Evolutionary conservation across 1,284 basidiomycete genomes (phyloP).

Genomic region (Chondrostereum purpureum): DNA sequence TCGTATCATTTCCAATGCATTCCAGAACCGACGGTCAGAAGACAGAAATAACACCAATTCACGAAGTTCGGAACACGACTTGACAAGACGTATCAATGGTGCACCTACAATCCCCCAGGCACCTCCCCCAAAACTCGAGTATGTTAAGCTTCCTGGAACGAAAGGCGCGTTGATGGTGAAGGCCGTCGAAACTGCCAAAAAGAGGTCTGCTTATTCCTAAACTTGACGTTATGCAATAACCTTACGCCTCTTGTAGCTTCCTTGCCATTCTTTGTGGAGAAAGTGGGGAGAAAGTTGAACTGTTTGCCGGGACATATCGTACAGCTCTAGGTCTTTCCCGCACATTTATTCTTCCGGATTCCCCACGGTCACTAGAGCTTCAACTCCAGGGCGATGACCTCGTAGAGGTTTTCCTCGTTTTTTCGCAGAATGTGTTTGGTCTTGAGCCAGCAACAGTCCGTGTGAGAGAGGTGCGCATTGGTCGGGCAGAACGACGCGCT

Average conservation of each 20-base stretch:
- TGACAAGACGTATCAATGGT: constrained; percentile 24
- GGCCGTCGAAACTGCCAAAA: constrained; percentile 79
- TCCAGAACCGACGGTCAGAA: constrained; percentile 51
- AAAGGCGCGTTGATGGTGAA: constrained; percentile 78
- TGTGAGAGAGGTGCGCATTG: constrained; percentile 85
- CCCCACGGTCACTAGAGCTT: constrained; percentile 76
- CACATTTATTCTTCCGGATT: constrained; percentile 85
- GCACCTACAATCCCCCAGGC: constrained; percentile 37
- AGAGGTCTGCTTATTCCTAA: constrained; percentile 70
- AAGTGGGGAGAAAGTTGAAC: constrained; percentile 84
- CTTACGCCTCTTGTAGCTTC: constrained; percentile 50
- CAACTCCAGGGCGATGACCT: constrained; percentile 88
- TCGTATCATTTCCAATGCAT: constrained; percentile 61
- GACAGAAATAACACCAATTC: constrained; percentile 36
- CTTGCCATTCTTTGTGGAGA: constrained; percentile 88
- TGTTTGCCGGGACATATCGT: constrained; percentile 81
- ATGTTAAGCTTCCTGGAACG: constrained; percentile 85
- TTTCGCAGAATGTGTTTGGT: constrained; percentile 84
- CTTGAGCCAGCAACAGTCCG: constrained; percentile 84
- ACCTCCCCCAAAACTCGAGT: constrained; percentile 80
- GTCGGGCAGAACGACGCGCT: constrained; percentile 76
- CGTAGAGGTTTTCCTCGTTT: constrained; percentile 82
- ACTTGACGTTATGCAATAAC: too few relatives aligned
- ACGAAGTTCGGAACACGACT: constrained; percentile 26
- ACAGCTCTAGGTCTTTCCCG: constrained; percentile 74